Conservation (phyloP, 768 basidiomycete genomes). For the Cystofilobasidium macerans region DNA sequence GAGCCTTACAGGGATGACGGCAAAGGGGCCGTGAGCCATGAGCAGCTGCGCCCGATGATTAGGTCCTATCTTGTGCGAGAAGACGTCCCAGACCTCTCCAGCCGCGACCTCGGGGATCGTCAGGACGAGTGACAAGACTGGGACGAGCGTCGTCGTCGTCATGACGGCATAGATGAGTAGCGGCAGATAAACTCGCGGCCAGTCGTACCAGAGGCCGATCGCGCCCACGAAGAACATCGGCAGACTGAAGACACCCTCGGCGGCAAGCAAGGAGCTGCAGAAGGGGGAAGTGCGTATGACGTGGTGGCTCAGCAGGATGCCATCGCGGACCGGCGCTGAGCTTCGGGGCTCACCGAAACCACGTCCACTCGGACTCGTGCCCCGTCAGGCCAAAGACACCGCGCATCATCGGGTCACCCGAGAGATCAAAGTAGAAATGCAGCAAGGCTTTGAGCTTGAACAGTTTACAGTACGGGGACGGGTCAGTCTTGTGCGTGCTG, state of each 20-base stretch:
- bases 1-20: constrained; percentile 47
- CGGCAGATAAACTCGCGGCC: constrained; percentile 49
- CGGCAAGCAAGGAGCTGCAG: constrained; percentile 29
- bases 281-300: background rate
- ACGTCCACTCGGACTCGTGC: constrained; percentile 3
- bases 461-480: too few relatives aligned
- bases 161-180: constrained; percentile 66
- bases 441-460: constrained; percentile 44
- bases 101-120: constrained; percentile 35
- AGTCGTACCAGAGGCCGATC: constrained; percentile 35
- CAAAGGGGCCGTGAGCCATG: constrained; percentile 64
- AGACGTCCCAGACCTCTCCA: background rate
- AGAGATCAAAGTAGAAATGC: constrained; percentile 24
- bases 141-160: constrained; percentile 63
- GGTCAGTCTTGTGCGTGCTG: too few relatives aligned
- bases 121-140: constrained; percentile 56
- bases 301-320: too few relatives aligned
- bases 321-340: background rate
- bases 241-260: constrained; percentile 47
- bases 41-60: constrained; percentile 52
- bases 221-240: constrained; percentile 65
- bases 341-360: background rate
- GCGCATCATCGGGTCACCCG: constrained; percentile 26
- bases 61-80: background rate
- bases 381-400: constrained; percentile 17